A percentile compares a stretch with the other conserved stretches of the same genome.
Conservation (phyloP, 2,329 filamentous ascomycete genomes). For the Periconia macrospinosa region DNA sequence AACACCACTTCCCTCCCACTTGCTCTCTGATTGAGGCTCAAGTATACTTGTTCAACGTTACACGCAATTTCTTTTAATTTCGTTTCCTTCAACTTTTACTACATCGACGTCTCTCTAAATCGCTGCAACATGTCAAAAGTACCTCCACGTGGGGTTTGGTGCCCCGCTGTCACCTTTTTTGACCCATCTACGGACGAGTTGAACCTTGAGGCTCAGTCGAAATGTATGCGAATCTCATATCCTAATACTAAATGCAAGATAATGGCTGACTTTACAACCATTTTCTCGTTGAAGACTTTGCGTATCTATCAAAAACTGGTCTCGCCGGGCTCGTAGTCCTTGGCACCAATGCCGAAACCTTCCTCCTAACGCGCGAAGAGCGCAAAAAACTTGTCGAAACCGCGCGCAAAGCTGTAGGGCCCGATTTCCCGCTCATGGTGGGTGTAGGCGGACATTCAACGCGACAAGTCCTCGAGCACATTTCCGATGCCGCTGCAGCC, state of each 20-base stretch:
- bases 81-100: not conserved
- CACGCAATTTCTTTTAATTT: not conserved
- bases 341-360: constrained; percentile 47
- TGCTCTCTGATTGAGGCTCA: not conserved
- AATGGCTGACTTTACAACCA: not conserved
- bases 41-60: not conserved
- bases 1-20: not conserved
- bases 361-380: constrained; percentile 46
- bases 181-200: constrained; percentile 40
- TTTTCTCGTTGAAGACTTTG: constrained; percentile 26
- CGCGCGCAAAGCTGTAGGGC: constrained; percentile 41
- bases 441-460: constrained; percentile 45
- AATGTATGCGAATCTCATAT: constrained; percentile 16
- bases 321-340: constrained; percentile 48
- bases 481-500: constrained; percentile 42
- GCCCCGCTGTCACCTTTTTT: constrained; percentile 48
- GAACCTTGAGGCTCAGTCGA: constrained; percentile 41
- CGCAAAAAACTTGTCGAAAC: constrained; percentile 40
- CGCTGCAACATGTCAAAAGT: constrained; percentile 12
- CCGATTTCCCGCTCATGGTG: constrained; percentile 45
- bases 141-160: constrained; percentile 22
- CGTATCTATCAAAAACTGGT: constrained; percentile 44
- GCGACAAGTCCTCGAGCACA: constrained; percentile 44
- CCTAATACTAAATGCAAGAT: not conserved
- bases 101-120: not conserved